Evolutionary conservation across 441 rosid genomes (phyloP).

Genomic region (Populus tomentosa): DNA sequence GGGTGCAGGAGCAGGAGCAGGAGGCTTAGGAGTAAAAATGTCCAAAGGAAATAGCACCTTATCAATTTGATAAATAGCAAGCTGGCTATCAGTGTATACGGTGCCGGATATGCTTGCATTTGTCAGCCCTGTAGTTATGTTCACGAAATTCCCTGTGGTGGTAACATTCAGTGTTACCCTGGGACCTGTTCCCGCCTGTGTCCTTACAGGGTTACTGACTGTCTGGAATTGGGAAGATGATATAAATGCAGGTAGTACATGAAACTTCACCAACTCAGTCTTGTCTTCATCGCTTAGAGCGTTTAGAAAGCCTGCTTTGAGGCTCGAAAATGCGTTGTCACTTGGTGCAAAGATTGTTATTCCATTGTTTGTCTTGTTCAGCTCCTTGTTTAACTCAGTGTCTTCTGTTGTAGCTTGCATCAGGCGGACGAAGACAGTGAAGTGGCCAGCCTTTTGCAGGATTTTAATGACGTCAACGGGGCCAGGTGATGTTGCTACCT

Average conservation of each 20-base stretch:
- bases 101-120: conserved; percentile 15
- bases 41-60: conserved; percentile 14
- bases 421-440: conserved; percentile 12
- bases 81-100: conserved; percentile 10
- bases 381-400: conserved; percentile 11
- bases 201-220: conserved; percentile 3
- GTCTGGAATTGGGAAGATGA: conserved; percentile 5
- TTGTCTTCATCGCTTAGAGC: conserved; percentile 16
- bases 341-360: conserved; percentile 15
- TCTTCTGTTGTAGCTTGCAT: conserved; percentile 12
- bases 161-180: conserved; percentile 17
- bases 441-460: conserved; percentile 14
- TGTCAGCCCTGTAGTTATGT: conserved; percentile 16
- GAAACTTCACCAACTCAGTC: conserved; percentile 13
- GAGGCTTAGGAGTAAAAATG: conserved; percentile 13
- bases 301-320: conserved; percentile 10
- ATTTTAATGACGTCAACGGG: conserved; percentile 15
- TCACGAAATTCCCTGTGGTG: conserved; percentile 9
- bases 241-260: conserved; percentile 1
- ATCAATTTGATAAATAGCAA: conserved; percentile 15
- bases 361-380: conserved; percentile 19
- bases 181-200: conserved; percentile 7
- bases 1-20: conserved; percentile 16
- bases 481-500: conserved; percentile 4
- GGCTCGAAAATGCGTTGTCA: conserved; percentile 16